These are phyloP conservation scores for Astragalus membranaceus DNA, from an alignment of 306 rosid genomes.

Conservation along the genomic window DNA sequence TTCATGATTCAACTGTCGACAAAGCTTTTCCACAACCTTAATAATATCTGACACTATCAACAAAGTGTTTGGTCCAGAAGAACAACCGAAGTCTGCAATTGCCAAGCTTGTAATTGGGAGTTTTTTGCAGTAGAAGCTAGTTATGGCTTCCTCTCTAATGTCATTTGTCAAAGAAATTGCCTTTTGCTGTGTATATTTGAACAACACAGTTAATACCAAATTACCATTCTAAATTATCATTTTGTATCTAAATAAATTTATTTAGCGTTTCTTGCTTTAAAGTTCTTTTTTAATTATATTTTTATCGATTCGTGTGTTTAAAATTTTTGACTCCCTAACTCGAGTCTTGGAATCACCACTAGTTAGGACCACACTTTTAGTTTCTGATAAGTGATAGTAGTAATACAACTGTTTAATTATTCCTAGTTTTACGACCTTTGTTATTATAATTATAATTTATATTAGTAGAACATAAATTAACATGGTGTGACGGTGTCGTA, in stretches of 20 bases:
- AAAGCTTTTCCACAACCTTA: constrained; percentile 28
- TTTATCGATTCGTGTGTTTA: too few relatives aligned
- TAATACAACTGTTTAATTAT: too few relatives aligned
- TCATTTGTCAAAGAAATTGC: constrained; percentile 30
- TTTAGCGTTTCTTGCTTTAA: too few relatives aligned
- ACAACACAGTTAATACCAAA: background rate
- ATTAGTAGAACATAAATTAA: background rate
- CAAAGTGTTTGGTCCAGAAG: constrained; percentile 55
- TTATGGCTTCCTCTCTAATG: constrained; percentile 36
- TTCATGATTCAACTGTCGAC: background rate
- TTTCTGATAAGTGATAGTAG: background rate
- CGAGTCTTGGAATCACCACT: too few relatives aligned
- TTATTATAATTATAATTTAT: background rate
- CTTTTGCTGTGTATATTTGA: constrained; percentile 20
- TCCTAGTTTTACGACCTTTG: background rate
- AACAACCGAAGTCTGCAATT: constrained; percentile 60
- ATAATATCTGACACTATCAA: constrained; percentile 26
- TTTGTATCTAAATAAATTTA: background rate
- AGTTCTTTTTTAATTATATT: too few relatives aligned
- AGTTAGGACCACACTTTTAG: too few relatives aligned
- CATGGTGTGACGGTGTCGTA: background rate
- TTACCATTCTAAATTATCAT: too few relatives aligned
- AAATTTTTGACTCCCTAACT: too few relatives aligned
- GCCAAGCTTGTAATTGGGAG: constrained; percentile 14
- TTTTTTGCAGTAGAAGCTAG: background rate